Evolutionary conservation across 2,329 filamentous ascomycete genomes (phyloP).

Genomic region (Bipolaris gigantea): DNA sequence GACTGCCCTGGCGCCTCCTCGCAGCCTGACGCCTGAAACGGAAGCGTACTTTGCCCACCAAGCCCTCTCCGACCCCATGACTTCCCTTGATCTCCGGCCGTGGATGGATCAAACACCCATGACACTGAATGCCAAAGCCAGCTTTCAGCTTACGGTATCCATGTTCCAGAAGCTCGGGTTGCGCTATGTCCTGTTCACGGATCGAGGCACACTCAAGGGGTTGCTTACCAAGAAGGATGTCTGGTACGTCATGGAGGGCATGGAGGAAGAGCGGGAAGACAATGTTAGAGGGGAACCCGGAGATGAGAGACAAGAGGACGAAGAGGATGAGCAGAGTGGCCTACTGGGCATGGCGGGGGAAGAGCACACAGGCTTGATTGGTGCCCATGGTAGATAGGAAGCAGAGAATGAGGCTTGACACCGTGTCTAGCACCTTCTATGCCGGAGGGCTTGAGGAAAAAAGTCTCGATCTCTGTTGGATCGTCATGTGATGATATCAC

Average conservation of each 20-base stretch:
- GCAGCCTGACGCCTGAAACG: constrained; percentile 67
- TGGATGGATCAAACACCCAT: constrained; percentile 99
- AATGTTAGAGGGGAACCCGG: constrained; percentile 39
- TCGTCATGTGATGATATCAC: constrained; percentile 3
- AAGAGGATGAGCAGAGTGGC: constrained; percentile 46
- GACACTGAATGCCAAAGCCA: constrained; percentile 75
- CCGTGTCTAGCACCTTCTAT: background rate
- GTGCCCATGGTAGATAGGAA: constrained; percentile 15
- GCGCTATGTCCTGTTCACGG: constrained; percentile 84
- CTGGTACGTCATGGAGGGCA: constrained; percentile 82
- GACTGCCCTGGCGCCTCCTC: constrained; percentile 59
- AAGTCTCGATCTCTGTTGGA: background rate
- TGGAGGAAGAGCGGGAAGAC: constrained; percentile 38
- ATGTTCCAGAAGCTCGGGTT: constrained; percentile 96
- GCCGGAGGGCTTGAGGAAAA: background rate
- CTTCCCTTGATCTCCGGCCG: constrained; percentile 82
- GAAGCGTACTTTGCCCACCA: constrained; percentile 85
- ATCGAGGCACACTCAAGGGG: constrained; percentile 79
- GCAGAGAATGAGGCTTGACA: constrained; percentile 2
- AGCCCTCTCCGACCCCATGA: constrained; percentile 70
- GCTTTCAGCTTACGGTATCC: constrained; percentile 79
- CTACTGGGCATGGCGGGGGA: constrained; percentile 37
- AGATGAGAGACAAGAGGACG: constrained; percentile 33
- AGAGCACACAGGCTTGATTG: constrained; percentile 26
- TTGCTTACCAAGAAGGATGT: constrained; percentile 96